Base-by-base conservation (phyloP, 1,284 basidiomycete genomes). In the Malassezia sympodialis region DNA sequence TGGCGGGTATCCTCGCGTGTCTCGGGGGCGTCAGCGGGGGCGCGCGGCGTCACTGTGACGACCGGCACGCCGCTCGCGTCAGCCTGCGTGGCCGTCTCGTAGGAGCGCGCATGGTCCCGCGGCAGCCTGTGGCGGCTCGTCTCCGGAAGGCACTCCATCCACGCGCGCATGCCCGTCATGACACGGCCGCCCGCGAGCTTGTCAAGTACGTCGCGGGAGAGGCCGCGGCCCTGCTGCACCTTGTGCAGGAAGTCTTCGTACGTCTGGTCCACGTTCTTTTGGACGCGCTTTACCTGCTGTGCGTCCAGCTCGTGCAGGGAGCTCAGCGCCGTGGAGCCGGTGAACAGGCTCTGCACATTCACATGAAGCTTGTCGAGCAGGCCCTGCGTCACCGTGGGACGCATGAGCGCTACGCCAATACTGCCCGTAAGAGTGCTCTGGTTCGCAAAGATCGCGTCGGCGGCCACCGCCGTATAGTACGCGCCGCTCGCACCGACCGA, bases 381-480 rank as follows among this genome's bases (percentile, higher is more conserved):
- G 34, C 62, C 57, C n/a, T 68, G 63, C 0, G 73, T 73, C 59
- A 78, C 66, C 3, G 75, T 76, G 0, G 77, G 77, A 0, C 77
- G 76, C 12, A 77, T 60, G 12, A 75, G 68, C n/a, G 77, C 76
- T 3, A 73, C 69, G 45, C 75, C 75, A 44, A 76, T 76, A 26
- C 74, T 76, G 40, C 77, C 77, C 11, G 77, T 78, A 14, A 78
- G 59, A 11, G 77, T 77, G 15, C 66, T 74, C 41, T 76, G 75
- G 64, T 59, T 60, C 15, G 73, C 71, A n/a, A 72, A 59, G 40
- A 75, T 72, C 14, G 67, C 68, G 44, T 75, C 73, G 2, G 74
- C 68, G 35, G 65, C 66, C 28, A 61, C 63, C 8, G 69, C 63
- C 23, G 64, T 62, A 31, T 72, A 72, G 61, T 78, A 78, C 10